Evolutionary conservation across 2,329 filamentous ascomycete genomes (phyloP).

Genomic region (Neofusicoccum cordaticola): DNA sequence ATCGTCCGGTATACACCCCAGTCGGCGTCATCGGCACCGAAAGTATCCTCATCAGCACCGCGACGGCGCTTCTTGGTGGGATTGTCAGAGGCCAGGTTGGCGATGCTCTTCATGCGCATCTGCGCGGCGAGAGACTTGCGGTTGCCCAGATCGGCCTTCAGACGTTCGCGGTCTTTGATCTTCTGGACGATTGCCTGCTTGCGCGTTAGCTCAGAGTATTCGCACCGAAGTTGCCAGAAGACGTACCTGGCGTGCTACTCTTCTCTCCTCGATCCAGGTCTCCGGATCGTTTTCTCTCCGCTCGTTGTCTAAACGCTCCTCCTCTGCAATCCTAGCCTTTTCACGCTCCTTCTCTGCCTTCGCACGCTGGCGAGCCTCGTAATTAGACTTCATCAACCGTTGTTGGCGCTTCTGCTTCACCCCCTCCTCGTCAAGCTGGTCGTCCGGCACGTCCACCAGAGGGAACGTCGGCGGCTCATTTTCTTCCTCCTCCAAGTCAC

Average conservation of each 20-base stretch:
- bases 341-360: constrained; percentile 95
- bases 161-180: constrained; percentile 89
- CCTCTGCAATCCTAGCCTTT: constrained; percentile 77
- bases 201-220: background rate
- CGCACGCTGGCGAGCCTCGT: constrained; percentile 87
- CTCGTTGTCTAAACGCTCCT: constrained; percentile 79
- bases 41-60: constrained; percentile 89
- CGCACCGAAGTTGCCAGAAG: background rate
- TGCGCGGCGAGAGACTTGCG: constrained; percentile 94
- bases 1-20: constrained; percentile 97
- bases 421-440: constrained; percentile 85
- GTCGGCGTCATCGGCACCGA: constrained; percentile 94
- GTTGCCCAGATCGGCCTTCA: constrained; percentile 93
- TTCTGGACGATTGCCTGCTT: constrained; percentile 66
- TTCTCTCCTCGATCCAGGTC: constrained; percentile 79
- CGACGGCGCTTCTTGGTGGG: constrained; percentile 80
- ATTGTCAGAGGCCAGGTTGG: constrained; percentile 88
- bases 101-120: constrained; percentile 97
- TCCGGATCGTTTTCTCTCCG: constrained; percentile 81
- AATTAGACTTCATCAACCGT: constrained; percentile 86
- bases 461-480: constrained; percentile 81
- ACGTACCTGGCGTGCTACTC: constrained; percentile 61
- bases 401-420: constrained; percentile 93
- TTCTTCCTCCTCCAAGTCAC: constrained; percentile 72
- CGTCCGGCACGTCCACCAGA: constrained; percentile 83